Base-by-base conservation (phyloP, 768 basidiomycete genomes). In the Termitomyces sp. region DNA sequence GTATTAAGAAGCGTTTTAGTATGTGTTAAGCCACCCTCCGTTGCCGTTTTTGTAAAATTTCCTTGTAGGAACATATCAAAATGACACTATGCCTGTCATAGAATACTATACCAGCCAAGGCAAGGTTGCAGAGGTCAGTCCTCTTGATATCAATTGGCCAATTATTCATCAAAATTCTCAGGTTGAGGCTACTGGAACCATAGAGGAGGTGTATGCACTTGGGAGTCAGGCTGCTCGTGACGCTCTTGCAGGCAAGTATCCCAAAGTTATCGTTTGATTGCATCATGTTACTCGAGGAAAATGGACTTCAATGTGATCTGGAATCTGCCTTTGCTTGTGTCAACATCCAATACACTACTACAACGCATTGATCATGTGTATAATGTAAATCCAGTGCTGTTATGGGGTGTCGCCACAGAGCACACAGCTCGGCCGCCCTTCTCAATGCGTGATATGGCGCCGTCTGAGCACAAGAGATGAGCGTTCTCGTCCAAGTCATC, bases 1-100 rank as follows among this genome's bases (percentile, higher is more conserved):
- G 88, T 72, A 96, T 99, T 76, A 90, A 84, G 77, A 99, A 98
- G 76, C 91, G 97, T n/a, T 98, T 98, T 79, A 79, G 95, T 91
- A 71, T 20, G 89, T 81, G 13, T 7, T 51, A 35, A 42, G 28
- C 20, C 15, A 36, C 11, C 24, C 50, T 32, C 46, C 44, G 11
- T 32, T 50, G 7, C 13, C 4, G 22, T 12, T 39, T 5, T 35
- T 12, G 38, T 39, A 18, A 40, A 42, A 49, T 35, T 36, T 56
- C 7, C 50, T 9, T 57, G 13, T 58, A 91, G 95, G 78, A 36
- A 96, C 94, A 1, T 96, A 98, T 76, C 81, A 89, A 62, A 84
- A 87, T 53, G 88, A 92, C 58, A 92, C 90, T 7, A 94, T 93
- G 90, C 96, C 97, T 7, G 96, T 99, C 55, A 92, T 99, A 59